Percentiles rank a stretch among this genome's conserved stretches.
Conservation (phyloP, 345 rosid species). For the Salix koriyanagi region DNA sequence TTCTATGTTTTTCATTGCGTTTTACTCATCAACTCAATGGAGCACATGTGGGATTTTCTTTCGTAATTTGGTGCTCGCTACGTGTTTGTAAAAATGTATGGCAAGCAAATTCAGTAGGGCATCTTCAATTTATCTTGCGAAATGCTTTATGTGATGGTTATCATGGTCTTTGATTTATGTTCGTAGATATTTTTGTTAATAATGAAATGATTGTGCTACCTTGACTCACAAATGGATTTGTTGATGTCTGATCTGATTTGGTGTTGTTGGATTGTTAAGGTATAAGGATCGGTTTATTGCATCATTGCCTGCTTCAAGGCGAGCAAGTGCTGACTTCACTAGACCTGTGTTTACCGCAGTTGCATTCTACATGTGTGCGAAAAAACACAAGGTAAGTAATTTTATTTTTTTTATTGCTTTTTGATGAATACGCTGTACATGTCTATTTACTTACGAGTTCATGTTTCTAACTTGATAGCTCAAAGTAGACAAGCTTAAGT, state of each 20-base stretch:
- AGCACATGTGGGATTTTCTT: background rate
- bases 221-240: background rate
- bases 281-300: slow-evolving; percentile 76
- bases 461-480: slow-evolving; percentile 45
- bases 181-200: no score
- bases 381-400: slow-evolving; percentile 55
- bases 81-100: slow-evolving; percentile 41
- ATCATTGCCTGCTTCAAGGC: slow-evolving; percentile 66
- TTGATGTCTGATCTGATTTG: background rate
- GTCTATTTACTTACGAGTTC: background rate
- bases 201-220: no score
- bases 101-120: no score
- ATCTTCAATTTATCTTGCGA: no score
- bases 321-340: slow-evolving; percentile 64
- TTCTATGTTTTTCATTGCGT: background rate
- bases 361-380: slow-evolving; percentile 85
- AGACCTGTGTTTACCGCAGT: slow-evolving; percentile 85
- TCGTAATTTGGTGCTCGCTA: slow-evolving; percentile 3
- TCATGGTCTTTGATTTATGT: no score
- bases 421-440: background rate
- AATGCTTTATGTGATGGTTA: no score
- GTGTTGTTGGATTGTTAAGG: slow-evolving; percentile 29
- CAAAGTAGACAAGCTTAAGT: slow-evolving; percentile 68
- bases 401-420: background rate
- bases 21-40: background rate